Conservation (phyloP, 495 filamentous ascomycete genomes). For the Schizothecium vesticola region DNA sequence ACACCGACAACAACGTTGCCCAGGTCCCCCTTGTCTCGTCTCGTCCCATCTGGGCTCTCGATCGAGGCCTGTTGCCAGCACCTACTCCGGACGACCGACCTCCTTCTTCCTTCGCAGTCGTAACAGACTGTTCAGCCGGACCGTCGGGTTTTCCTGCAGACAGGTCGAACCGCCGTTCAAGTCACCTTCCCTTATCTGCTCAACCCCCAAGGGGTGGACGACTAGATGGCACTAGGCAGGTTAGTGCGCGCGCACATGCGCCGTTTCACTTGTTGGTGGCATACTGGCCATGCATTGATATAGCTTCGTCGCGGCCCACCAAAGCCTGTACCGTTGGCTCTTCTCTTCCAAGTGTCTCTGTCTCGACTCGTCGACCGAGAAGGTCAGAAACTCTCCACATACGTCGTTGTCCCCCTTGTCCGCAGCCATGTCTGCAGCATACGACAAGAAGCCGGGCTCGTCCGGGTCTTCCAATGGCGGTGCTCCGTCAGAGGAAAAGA, state of each 20-base stretch:
- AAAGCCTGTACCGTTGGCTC: not conserved
- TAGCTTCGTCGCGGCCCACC: slow-evolving; percentile 4
- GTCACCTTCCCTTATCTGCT: slow-evolving; percentile 12
- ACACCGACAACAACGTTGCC: not conserved
- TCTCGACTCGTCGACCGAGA: slow-evolving; percentile 9
- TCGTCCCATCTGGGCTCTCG: not conserved
- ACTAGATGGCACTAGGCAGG: not conserved
- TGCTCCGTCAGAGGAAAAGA: slow-evolving; percentile 9
- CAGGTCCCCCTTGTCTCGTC: not conserved
- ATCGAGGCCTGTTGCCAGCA: not conserved
- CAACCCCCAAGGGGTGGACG: slow-evolving; percentile 5
- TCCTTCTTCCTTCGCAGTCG: not conserved
- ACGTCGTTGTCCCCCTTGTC: slow-evolving; percentile 2
- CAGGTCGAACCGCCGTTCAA: not conserved
- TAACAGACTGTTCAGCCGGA: slow-evolving; percentile 9
- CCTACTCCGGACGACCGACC: not conserved
- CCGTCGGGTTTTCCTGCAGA: slow-evolving; percentile 7
- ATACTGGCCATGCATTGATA: slow-evolving; percentile 5
- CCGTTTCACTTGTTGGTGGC: not conserved
- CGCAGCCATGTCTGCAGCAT: slow-evolving; percentile 11
- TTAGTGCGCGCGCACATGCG: not conserved
- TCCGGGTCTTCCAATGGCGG: slow-evolving; percentile 1
- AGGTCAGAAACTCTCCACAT: not conserved
- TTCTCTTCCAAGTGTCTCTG: not conserved
- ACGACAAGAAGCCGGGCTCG: slow-evolving; percentile 12